Percentiles rank a stretch among this genome's conserved stretches.
Conservation (phyloP, 345 rosid genomes). For the Citrus mangshanensis region DNA sequence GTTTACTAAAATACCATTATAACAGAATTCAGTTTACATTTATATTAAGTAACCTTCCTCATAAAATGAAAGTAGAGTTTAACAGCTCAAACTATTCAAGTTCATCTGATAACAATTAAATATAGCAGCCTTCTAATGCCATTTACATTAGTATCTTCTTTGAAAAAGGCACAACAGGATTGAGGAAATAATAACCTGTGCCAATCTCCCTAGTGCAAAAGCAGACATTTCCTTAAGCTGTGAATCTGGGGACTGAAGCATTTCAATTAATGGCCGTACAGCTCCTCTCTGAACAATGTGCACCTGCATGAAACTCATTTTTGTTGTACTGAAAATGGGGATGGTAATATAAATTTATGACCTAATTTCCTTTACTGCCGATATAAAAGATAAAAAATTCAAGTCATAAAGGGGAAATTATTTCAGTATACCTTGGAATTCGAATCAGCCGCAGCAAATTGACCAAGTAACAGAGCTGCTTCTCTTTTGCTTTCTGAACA, state of each 20-base stretch:
- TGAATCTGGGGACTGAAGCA: conserved; percentile 63
- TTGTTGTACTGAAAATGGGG: not conserved
- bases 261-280: conserved; percentile 56
- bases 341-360: not conserved
- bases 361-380: not conserved
- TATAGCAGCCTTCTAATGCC: not conserved
- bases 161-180: not conserved
- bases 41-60: not conserved
- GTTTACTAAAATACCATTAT: not conserved
- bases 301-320: conserved; percentile 41
- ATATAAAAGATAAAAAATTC: not conserved
- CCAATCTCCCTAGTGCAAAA: conserved; percentile 80
- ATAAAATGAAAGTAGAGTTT: not conserved
- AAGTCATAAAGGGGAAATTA: conserved; percentile 8
- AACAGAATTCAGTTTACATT: not conserved
- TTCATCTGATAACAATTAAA: not conserved
- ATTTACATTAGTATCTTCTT: not conserved
- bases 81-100: not conserved
- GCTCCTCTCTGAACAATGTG: conserved; percentile 85
- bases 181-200: conserved; percentile 49
- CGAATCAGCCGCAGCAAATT: conserved; percentile 78
- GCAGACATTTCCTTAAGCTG: conserved; percentile 78
- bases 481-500: conserved; percentile 75
- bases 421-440: conserved; percentile 59
- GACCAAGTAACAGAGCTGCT: conserved; percentile 75